Evolutionary conservation across 192 early-diverging fungal species (phyloP), one percentile per base, ranked within the genome.

Genomic region (Mortierella claussenii): DNA sequence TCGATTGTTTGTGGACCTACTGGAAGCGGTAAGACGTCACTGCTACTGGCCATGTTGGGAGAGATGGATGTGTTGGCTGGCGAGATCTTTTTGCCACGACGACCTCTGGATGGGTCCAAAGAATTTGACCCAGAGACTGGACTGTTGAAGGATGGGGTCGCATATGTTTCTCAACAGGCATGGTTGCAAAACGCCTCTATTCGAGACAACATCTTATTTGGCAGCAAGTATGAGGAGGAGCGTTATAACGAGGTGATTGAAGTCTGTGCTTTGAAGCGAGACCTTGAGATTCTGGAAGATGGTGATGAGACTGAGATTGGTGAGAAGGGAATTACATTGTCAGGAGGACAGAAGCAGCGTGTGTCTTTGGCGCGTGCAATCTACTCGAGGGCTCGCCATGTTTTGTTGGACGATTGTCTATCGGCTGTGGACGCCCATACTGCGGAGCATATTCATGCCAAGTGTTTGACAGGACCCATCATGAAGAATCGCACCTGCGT

Each of bases 401-500:
- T 95, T 20, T 65, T 94, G 1, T 66, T 92, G 49, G 93, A 95
- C 68, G 92, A 93, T 68, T 89, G 86, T 42, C 78, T 93, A n/a
- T 92, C 90, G 3, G 93, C 95, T 26, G 91, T 93, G 0, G 92
- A 95, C 73, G 90, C 94, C 8, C 94, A 94, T 34, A 97, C 96
- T 18, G 95, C 89, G n/a, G 85, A 88, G 24, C 91, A 92, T 59
- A 83, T 98, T n/a, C 85, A 94, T 32, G 78, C 84, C 11, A 75
- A 89, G 44, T 94, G 93, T 58, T 61, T 97, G 55, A 69, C 86
- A 18, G 85, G 85, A 30, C 86, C 87, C 15, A 75, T 95, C 24
- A 85, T 98, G 86, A 74, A 65, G 3, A 87, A 86, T 34, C 84
- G 93, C 10, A 97, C 96, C 7, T 73, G 90, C 18, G 69, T 98